Evolutionary conservation across 2,329 filamentous ascomycete species (phyloP), one percentile per base, ranked within the genome.

Genomic region (Fusarium circinatum): DNA sequence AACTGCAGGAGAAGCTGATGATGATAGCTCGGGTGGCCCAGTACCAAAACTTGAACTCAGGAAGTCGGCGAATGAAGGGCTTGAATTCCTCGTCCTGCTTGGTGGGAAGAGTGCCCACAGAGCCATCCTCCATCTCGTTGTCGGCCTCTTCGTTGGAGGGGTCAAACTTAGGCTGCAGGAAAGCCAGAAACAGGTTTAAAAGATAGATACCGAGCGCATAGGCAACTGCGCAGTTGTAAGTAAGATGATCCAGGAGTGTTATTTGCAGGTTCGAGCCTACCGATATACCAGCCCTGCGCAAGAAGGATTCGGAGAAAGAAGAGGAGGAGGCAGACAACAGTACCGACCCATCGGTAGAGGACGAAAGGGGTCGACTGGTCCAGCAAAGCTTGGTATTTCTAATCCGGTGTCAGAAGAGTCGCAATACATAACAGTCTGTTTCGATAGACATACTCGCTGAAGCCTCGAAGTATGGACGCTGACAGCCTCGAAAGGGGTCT

Each of bases 11-110:
- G 82, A 98, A 98, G 42, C 89, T 91, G 79, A 98, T 94, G 75
- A 87, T 81, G 78, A 98, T 89, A 62, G 96, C 96, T 80, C 95
- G 91, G 64, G 96, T 98, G 61, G 96, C 95, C 79, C 94, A 93
- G 86, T 98, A 94, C 96, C 96, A 99, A 88, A 99, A 99, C 89
- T 99, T 99, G 90, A 99, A 99, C 85, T 99, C 96, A 63, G 96
- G 96, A 30, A 99, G 90, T 69, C 96, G 90, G 80, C 96, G 91
- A 82, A 99, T 98, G 81, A 99, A 99, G 8, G 96, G 96, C 74
- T 95, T 91, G 88, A 99, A 99, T 86, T 99, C 96, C 80, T 99
- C 95, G 80, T 98, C 96, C 78, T 94, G 92, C 86, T 98, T 98
- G 65, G 95, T 98, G 30, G 96, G 96, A 48, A 99, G 90, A 32